Base-by-base conservation (phyloP, 2,329 filamentous ascomycete species). In the Onygenales sp. region DNA sequence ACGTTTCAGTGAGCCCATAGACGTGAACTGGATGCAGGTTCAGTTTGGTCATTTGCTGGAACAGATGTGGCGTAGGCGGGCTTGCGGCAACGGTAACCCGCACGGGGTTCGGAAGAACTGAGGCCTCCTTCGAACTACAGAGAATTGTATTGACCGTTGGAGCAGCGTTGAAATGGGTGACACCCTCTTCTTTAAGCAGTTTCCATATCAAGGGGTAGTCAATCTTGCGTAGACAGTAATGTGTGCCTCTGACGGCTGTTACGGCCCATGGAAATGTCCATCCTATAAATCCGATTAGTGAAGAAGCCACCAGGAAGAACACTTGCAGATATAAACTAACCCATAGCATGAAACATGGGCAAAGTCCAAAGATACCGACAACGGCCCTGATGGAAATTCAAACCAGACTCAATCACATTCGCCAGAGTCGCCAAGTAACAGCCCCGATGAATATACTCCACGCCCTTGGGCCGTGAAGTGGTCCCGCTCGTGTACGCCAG, bases 71-170 rank as follows among this genome's bases (percentile, higher is more conserved):
- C 0, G 87, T 91, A 0, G 93, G 93, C 4, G 93, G 93, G 55
- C 85, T 91, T 2, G 92, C 93, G 2, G 93, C 93, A 2, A 98
- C 93, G 0, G 91, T 95, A 5, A 98, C 93, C 13, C 83, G 79
- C 8, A 97, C 90, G 0, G 84, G 81, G 1, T 82, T 72, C 0
- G 83, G 75, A 0, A 98, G 76, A 47, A 71, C 79, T 60, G 79
- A 80, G 2, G 93, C 92, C 67, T 90, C 85, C 42, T 84, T 78
- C 2, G 87, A 80, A 10, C 86, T 86, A 65, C 93, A 95, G 2
- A 98, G 81, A 0, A 97, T 74, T 0, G 92, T 98, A 68, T 97
- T 97, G 51, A 98, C 93, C 0, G 93, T 98, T 0, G 93, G 93
- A 0, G 92, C 93, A 0, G 92, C 92, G 65, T 92, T 95, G 74